These are phyloP conservation scores for Monosporascus ibericus DNA, from an alignment of 2,329 filamentous ascomycete species.

Conservation along the genomic window DNA sequence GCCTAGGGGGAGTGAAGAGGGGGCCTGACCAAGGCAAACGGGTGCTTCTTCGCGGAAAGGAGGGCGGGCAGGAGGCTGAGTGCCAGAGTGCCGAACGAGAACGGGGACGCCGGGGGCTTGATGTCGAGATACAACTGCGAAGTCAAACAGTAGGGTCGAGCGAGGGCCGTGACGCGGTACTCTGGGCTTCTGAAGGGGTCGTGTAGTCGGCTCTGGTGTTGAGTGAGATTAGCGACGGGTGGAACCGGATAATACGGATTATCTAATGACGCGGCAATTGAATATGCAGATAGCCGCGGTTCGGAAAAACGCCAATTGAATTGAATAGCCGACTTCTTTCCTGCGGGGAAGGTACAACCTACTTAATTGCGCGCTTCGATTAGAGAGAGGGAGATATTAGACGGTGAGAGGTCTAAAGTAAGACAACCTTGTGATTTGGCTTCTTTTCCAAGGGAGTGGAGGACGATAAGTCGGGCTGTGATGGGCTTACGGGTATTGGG, in stretches of 20 bases:
- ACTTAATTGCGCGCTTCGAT: too few species aligned
- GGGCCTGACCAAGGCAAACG: constrained; percentile 98
- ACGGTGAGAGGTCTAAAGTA: background rate
- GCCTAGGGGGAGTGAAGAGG: constrained; percentile 47
- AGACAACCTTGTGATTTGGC: background rate
- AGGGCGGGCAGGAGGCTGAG: constrained; percentile 2
- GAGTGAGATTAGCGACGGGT: background rate
- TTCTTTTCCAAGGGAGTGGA: too few species aligned
- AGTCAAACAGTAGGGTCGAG: too few species aligned
- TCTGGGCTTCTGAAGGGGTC: too few species aligned
- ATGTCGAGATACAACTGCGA: background rate
- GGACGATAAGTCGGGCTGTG: too few species aligned
- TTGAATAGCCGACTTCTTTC: too few species aligned
- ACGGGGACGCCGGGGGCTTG: constrained; percentile 13
- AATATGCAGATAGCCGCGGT: background rate
- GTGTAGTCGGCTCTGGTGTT: background rate
- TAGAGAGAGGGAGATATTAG: too few species aligned
- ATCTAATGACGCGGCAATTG: background rate
- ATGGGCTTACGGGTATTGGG: too few species aligned
- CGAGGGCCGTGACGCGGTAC: too few species aligned
- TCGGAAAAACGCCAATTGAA: background rate
- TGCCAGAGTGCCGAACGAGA: background rate
- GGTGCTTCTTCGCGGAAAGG: constrained; percentile 71
- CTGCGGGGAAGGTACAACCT: too few species aligned
- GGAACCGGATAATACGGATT: background rate